Percentiles rank a stretch among this genome's conserved stretches.
These are phyloP conservation scores for Solanum arcanum DNA, from an alignment of 257 asterid genomes.

Conservation along the genomic window DNA sequence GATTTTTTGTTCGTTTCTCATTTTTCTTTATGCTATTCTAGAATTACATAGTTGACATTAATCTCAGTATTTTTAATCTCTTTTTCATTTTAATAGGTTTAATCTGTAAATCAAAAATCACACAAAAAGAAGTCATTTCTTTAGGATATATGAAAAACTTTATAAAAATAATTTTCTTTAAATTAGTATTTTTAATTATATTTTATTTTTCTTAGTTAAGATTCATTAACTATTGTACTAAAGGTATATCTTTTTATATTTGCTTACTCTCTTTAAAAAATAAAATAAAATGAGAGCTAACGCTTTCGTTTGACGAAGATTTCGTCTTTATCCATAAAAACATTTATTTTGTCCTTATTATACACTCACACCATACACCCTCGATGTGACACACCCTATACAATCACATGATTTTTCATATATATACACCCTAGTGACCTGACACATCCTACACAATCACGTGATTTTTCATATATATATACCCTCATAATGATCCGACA, in stretches of 20 bases:
- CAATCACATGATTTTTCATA: too few relatives aligned
- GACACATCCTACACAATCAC: too few relatives aligned
- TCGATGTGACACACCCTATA: not conserved
- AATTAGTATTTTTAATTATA: too few relatives aligned
- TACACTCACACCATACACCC: not conserved
- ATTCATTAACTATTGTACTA: too few relatives aligned
- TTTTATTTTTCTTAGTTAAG: not conserved
- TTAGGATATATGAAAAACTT: not conserved
- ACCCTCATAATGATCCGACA: too few relatives aligned
- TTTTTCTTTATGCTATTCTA: too few relatives aligned
- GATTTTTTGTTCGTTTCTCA: not conserved
- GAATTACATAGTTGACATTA: not conserved
- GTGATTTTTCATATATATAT: too few relatives aligned
- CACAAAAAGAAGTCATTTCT: not conserved
- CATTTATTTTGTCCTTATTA: not conserved
- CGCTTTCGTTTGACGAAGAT: not conserved
- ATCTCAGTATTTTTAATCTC: not conserved
- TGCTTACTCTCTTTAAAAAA: not conserved
- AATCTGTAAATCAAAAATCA: not conserved
- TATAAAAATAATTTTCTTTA: not conserved
- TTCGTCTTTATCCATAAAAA: not conserved
- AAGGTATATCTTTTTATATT: not conserved
- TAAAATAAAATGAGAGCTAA: not conserved
- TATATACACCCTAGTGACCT: not conserved
- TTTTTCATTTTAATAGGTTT: too few relatives aligned